Percentiles rank a stretch among this genome's conserved stretches.
These are phyloP conservation scores for Rhazya stricta DNA, from an alignment of 257 asterid species.

Conservation along the genomic window DNA sequence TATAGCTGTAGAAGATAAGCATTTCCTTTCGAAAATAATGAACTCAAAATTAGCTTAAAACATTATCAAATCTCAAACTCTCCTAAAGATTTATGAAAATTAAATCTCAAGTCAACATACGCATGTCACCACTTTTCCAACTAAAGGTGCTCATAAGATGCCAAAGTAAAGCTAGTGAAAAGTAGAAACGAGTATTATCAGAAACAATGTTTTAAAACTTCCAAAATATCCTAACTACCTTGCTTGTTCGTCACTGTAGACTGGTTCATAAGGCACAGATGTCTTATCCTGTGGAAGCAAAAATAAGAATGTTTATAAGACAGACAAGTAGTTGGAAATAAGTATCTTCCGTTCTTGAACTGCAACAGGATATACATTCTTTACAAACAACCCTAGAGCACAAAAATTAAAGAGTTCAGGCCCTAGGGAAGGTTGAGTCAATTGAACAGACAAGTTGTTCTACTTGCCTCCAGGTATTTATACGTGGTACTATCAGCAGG, in stretches of 20 bases:
- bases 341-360: not conserved
- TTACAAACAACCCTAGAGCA: not conserved
- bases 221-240: slow-evolving; percentile 42
- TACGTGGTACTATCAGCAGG: slow-evolving; percentile 91
- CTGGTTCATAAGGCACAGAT: slow-evolving; percentile 80
- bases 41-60: not conserved
- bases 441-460: not conserved
- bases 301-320: slow-evolving; percentile 8
- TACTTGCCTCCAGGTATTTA: slow-evolving; percentile 81
- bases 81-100: not conserved
- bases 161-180: not conserved
- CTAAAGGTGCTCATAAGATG: not conserved
- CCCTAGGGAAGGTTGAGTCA: not conserved
- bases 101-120: not conserved
- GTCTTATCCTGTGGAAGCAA: slow-evolving; percentile 63
- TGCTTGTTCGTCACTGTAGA: slow-evolving; percentile 84
- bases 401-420: not conserved
- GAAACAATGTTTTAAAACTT: not conserved
- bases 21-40: not conserved
- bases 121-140: not conserved
- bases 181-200: not conserved
- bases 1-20: not conserved
- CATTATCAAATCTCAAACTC: not conserved
- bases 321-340: not conserved
- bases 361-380: not conserved